These are phyloP conservation scores for Metrosideros polymorpha DNA, from an alignment of 441 rosid genomes.

Conservation along the genomic window DNA sequence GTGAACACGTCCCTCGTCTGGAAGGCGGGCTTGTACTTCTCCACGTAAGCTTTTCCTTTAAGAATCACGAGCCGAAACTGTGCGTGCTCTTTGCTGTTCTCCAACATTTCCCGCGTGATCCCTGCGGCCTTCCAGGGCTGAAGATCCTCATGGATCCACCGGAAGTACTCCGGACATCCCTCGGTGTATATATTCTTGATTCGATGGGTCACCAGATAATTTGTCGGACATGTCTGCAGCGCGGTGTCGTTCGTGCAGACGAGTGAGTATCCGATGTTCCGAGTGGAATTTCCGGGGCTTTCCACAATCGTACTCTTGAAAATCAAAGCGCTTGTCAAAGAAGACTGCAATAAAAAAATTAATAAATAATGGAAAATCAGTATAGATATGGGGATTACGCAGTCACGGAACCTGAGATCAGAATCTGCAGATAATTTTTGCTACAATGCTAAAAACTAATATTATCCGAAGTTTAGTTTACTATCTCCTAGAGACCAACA, in stretches of 20 bases:
- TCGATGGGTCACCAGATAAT: background rate
- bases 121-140: constrained; percentile 65
- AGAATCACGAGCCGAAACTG: constrained; percentile 51
- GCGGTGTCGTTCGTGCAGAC: background rate
- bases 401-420: background rate
- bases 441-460: background rate
- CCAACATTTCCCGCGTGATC: constrained; percentile 61
- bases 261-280: background rate
- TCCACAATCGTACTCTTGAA: background rate
- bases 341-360: background rate
- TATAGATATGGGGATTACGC: background rate
- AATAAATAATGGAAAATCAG: background rate
- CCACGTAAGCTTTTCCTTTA: constrained; percentile 39
- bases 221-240: background rate
- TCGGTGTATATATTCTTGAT: background rate
- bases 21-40: constrained; percentile 41
- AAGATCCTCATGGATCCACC: constrained; percentile 82
- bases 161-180: constrained; percentile 25
- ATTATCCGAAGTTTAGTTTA: background rate
- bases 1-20: constrained; percentile 61
- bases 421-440: background rate
- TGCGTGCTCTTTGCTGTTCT: constrained; percentile 35
- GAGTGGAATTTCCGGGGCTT: background rate
- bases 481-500: background rate
- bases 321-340: background rate